Conservation (phyloP, 345 rosid genomes). For the Physaria fendleri region DNA sequence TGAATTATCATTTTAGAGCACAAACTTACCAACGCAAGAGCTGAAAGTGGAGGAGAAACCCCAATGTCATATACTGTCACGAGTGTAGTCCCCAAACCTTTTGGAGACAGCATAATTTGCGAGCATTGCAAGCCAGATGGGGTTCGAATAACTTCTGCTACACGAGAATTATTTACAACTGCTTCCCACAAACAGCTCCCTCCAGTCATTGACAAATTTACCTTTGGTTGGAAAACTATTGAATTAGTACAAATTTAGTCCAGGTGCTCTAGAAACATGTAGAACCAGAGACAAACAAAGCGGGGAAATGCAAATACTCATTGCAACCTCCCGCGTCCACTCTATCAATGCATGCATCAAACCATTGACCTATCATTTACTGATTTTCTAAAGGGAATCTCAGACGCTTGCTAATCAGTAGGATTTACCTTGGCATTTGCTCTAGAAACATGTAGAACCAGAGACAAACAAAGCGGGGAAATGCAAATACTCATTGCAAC, state of each 20-base stretch:
- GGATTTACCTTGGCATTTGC: no score
- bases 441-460: not conserved
- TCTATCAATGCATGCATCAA: not conserved
- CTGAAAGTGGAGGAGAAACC: constrained; percentile 61
- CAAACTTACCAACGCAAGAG: constrained; percentile 62
- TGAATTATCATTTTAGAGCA: not conserved
- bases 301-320: not conserved
- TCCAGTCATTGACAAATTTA: constrained; percentile 74
- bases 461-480: not conserved
- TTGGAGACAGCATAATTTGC: constrained; percentile 66
- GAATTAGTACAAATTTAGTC: not conserved
- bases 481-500: constrained; percentile 10
- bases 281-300: not conserved
- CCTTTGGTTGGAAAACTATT: constrained; percentile 40
- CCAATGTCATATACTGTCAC: constrained; percentile 77
- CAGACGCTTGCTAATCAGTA: no score
- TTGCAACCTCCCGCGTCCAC: constrained; percentile 5
- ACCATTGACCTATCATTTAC: constrained; percentile 3
- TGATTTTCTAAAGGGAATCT: not conserved
- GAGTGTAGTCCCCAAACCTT: constrained; percentile 72
- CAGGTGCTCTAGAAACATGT: constrained; percentile 1
- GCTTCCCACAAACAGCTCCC: constrained; percentile 91
- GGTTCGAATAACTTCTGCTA: constrained; percentile 66
- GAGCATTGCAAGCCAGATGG: constrained; percentile 70
- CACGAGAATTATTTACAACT: constrained; percentile 68